Evolutionary conservation across 169 alveolate genomes (phyloP), one percentile per base, ranked within the genome.

Genomic region (Babesia gibsoni): DNA sequence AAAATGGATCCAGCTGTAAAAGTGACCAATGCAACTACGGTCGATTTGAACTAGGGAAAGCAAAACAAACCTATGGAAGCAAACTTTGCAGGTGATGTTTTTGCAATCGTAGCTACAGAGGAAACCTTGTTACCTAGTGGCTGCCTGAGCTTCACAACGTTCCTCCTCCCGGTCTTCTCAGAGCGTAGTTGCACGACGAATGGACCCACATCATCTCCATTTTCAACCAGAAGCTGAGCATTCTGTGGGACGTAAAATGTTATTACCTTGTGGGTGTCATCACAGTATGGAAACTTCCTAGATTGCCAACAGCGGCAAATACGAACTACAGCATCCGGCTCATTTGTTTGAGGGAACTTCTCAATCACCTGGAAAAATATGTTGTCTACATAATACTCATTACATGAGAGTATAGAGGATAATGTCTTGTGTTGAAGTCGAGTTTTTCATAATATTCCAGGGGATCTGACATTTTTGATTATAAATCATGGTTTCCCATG

Each of bases 241-340:
- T 41, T 23, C 3, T 48, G 0, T 18, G 10, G 10, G 3, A 52
- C 27, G 33, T 6, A 25, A 18, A 30, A 27, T 23, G 50, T 23
- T n/a, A 48, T 42, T 48, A 89, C 94, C 84, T 88, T 90, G 53
- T 91, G 95, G 16, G 95, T 84, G 80, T 83, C 95, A 56, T 91
- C 95, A 46, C 95, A 91, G 82, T 84, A 88, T 22, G 95, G 95
- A 48, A 89, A 91, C 70, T 85, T 89, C 43, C 73, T 75, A 23
- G 91, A 82, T 63, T 91, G 95, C 95, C 95, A 91, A 63, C 95
- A 91, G n/a, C 95, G 88, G 61, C 95, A 91, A 49, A 91, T 53
- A 32, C 90, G 72, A n/a, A 88, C 68, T 33, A 43, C 39, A 43
- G 73, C 70, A 30, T 90, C 94, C 14, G 83, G 80, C 35, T 57